Percentiles rank a stretch among this genome's conserved stretches.
phyloP scores from a whole-genome alignment of 2,329 filamentous ascomycete species.

The Claviceps sp. region DNA sequence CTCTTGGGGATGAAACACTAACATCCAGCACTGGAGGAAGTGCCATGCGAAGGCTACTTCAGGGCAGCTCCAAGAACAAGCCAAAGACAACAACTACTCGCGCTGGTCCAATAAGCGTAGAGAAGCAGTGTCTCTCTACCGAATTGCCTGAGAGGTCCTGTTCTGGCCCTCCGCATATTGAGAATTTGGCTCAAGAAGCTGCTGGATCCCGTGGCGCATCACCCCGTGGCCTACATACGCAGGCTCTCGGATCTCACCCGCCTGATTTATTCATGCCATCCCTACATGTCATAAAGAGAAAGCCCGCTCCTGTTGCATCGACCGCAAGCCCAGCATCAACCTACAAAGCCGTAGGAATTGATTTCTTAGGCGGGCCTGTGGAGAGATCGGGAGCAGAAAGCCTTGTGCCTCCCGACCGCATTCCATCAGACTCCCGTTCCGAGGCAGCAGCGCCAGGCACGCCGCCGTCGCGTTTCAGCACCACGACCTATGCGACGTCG shows the following conservation, averaged over 20 bases:
- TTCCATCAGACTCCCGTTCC: slow-evolving; percentile 8
- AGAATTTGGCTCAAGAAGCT: slow-evolving; percentile 11
- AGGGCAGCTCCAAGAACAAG: slow-evolving; percentile 4
- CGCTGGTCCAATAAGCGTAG: not conserved
- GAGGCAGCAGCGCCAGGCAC: slow-evolving; percentile 29
- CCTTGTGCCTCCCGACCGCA: slow-evolving; percentile 3
- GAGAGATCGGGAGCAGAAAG: slow-evolving; percentile 3
- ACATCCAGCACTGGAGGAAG: slow-evolving; percentile 11
- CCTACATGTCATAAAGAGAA: slow-evolving; percentile 30
- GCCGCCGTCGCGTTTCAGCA: slow-evolving; percentile 48
- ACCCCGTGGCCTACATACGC: slow-evolving; percentile 3
- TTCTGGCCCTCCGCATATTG: slow-evolving; percentile 22
- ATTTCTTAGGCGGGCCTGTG: slow-evolving; percentile 11
- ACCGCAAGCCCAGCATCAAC: slow-evolving; percentile 6
- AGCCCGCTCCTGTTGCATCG: slow-evolving; percentile 23
- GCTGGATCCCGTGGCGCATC: slow-evolving; percentile 6
- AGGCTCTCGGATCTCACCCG: slow-evolving; percentile 10
- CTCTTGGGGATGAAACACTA: slow-evolving; percentile 22
- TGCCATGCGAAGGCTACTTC: slow-evolving; percentile 21
- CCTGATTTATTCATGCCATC: slow-evolving; percentile 12
- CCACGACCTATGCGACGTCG: slow-evolving; percentile 47
- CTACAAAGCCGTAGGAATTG: not conserved
- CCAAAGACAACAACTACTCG: not conserved
- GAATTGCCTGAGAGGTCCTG: slow-evolving; percentile 13
- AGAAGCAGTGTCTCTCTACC: not conserved